Evolutionary conservation across 2,329 filamentous ascomycete species (phyloP).

Genomic region (Penicillium griseofulvum): DNA sequence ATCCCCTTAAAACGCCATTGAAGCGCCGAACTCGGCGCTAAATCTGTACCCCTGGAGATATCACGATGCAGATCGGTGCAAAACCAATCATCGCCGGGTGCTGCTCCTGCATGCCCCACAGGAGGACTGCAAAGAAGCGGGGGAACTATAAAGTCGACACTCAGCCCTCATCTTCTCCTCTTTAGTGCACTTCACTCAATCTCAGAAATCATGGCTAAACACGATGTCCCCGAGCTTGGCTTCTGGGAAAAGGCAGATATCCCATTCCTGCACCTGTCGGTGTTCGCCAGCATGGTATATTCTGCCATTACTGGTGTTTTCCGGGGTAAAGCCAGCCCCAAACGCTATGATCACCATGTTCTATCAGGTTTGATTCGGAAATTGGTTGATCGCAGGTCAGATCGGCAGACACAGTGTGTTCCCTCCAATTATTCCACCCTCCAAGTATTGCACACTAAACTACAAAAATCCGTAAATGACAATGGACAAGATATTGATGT

Average conservation of each 20-base stretch:
- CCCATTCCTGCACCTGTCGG: slow-evolving; percentile 25
- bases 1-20: not conserved
- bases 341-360: slow-evolving; percentile 37
- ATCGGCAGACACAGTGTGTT: slow-evolving; percentile 36
- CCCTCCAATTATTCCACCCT: no score
- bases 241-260: slow-evolving; percentile 37
- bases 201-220: slow-evolving; percentile 1
- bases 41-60: no score
- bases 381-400: slow-evolving; percentile 21
- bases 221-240: slow-evolving; percentile 27
- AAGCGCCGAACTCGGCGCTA: no score
- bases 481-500: not conserved
- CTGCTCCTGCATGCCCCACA: not conserved
- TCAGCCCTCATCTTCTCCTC: not conserved
- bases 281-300: slow-evolving; percentile 28
- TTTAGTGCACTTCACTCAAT: not conserved
- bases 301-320: slow-evolving; percentile 38
- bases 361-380: slow-evolving; percentile 31
- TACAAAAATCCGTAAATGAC: not conserved
- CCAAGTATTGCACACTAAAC: not conserved
- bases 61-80: not conserved
- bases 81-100: not conserved
- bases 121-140: not conserved
- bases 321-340: slow-evolving; percentile 38
- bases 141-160: not conserved